These are phyloP conservation scores for Aureobasidium musti DNA, from an alignment of 2,329 filamentous ascomycete genomes.

Conservation along the genomic window DNA sequence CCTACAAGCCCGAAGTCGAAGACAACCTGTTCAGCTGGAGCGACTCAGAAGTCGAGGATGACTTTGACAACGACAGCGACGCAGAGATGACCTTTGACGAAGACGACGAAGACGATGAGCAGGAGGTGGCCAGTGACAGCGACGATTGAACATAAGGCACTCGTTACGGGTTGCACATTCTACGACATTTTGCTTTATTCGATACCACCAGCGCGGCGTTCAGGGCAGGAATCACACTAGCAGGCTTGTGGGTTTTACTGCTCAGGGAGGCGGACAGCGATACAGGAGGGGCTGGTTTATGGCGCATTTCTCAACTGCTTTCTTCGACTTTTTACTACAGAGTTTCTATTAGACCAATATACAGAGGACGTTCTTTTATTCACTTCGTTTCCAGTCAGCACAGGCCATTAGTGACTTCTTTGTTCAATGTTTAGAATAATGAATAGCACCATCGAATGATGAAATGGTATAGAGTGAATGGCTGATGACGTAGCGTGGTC, in stretches of 20 bases:
- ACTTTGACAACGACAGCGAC: conserved; percentile 71
- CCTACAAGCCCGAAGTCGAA: conserved; percentile 57
- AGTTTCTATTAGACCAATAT: conserved; percentile 22
- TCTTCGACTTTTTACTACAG: conserved; percentile 5
- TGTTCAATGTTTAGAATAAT: neutral
- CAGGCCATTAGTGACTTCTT: neutral
- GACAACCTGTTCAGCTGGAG: conserved; percentile 74
- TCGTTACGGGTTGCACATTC: neutral
- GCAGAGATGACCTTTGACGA: conserved; percentile 54
- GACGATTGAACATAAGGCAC: conserved; percentile 39
- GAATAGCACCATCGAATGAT: neutral
- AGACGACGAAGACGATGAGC: conserved; percentile 62
- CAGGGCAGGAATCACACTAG: neutral
- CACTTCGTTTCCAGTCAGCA: neutral
- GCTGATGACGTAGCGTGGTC: conserved; percentile 15
- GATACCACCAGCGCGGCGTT: conserved; percentile 27
- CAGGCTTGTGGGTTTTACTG: neutral
- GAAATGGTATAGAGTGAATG: conserved; percentile 7
- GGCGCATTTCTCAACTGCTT: conserved; percentile 18
- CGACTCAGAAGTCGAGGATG: conserved; percentile 59
- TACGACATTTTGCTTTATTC: conserved; percentile 17
- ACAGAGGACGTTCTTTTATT: neutral
- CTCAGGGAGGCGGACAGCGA: neutral
- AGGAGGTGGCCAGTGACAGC: conserved; percentile 59
- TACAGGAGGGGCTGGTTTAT: neutral